phyloP scores from a whole-genome alignment of 1,284 basidiomycete species.

The Ceratobasidium theobromae region DNA sequence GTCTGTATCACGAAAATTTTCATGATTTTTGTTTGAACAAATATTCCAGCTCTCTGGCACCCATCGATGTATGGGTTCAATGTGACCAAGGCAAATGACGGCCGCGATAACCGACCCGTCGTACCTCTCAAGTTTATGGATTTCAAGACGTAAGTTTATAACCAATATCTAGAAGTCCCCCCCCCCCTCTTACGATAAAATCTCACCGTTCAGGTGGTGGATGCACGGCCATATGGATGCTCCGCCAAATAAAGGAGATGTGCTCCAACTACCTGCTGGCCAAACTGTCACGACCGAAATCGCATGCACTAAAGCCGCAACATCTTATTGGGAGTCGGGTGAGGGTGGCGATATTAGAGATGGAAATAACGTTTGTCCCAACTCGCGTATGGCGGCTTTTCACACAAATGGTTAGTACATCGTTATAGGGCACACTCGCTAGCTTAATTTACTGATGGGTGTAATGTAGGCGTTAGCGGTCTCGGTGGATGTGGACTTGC shows the following conservation, averaged over 20 bases:
- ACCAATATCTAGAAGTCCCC: too few species aligned
- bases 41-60: conserved; percentile 42
- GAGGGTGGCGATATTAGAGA: conserved; percentile 47
- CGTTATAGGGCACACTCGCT: background rate
- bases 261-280: conserved; percentile 60
- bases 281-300: conserved; percentile 52
- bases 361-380: conserved; percentile 54
- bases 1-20: background rate
- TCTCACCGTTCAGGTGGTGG: conserved; percentile 48
- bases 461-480: conserved; percentile 46
- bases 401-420: conserved; percentile 50
- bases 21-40: background rate
- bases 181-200: background rate
- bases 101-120: conserved; percentile 58
- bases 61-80: conserved; percentile 56
- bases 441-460: background rate
- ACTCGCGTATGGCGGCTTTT: conserved; percentile 48
- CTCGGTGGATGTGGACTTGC: conserved; percentile 65
- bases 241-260: conserved; percentile 56
- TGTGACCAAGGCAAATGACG: conserved; percentile 52
- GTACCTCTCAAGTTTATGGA: conserved; percentile 55
- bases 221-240: conserved; percentile 55
- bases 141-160: conserved; percentile 66
- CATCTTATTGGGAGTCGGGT: conserved; percentile 39
- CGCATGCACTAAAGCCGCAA: conserved; percentile 59